Evolutionary conservation across 2,329 filamentous ascomycete genomes (phyloP).

Genomic region (Neopestalotiopsis sp.): DNA sequence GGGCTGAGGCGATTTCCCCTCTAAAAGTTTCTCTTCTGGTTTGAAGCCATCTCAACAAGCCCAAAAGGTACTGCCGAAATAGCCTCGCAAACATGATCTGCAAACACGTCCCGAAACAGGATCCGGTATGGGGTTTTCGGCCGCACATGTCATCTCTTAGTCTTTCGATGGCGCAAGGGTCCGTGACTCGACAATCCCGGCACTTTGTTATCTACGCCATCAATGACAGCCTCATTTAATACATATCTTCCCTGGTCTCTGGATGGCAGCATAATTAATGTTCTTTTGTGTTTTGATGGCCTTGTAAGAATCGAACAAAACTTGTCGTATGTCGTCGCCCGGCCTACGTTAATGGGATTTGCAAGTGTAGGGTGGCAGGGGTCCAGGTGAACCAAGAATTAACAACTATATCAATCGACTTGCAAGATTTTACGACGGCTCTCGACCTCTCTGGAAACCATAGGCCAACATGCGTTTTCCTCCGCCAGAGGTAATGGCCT

Average conservation of each 20-base stretch:
- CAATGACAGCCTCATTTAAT: not conserved
- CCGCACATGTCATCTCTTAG: slow-evolving; percentile 6
- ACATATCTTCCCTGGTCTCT: too few relatives aligned
- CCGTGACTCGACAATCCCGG: not conserved
- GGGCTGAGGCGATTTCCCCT: not conserved
- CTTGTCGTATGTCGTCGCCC: too few relatives aligned
- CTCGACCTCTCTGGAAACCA: not conserved
- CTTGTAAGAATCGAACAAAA: too few relatives aligned
- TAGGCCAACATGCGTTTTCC: slow-evolving; percentile 40
- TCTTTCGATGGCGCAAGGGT: not conserved
- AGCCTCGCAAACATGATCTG: not conserved
- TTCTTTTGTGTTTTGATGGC: too few relatives aligned
- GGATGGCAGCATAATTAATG: too few relatives aligned
- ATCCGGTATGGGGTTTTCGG: not conserved
- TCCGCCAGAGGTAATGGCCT: slow-evolving; percentile 39
- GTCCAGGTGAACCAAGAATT: too few relatives aligned
- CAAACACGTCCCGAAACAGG: not conserved
- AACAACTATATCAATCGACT: too few relatives aligned
- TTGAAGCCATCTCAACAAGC: too few relatives aligned
- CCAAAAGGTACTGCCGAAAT: not conserved
- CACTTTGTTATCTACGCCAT: not conserved
- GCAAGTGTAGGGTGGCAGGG: too few relatives aligned
- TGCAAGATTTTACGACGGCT: too few relatives aligned
- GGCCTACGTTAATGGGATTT: too few relatives aligned
- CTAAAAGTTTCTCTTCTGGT: too few relatives aligned